phyloP scores from a whole-genome alignment of 2,329 filamentous ascomycete species.

The Cryphonectria carpinicola region DNA sequence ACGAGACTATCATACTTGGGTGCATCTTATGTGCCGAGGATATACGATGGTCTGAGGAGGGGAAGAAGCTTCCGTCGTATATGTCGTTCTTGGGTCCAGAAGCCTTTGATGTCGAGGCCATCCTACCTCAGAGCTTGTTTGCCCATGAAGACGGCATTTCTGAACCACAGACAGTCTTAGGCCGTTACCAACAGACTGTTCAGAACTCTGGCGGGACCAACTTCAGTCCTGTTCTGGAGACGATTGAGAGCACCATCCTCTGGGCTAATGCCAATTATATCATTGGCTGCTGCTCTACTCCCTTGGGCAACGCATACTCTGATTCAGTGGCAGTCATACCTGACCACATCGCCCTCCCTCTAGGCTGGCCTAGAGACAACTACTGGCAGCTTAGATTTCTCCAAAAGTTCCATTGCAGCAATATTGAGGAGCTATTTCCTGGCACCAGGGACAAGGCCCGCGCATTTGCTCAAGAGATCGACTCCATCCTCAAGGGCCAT shows the following conservation, averaged over 20 bases:
- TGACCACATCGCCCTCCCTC: slow-evolving; percentile 32
- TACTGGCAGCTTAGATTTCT: slow-evolving; percentile 32
- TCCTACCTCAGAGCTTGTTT: slow-evolving; percentile 5
- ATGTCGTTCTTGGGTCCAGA: background rate
- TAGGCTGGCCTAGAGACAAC: slow-evolving; percentile 33
- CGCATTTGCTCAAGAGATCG: slow-evolving; percentile 1
- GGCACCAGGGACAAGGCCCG: background rate
- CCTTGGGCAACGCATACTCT: slow-evolving; percentile 3
- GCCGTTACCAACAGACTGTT: slow-evolving; percentile 2
- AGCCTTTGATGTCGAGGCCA: background rate
- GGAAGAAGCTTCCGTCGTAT: background rate
- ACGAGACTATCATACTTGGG: slow-evolving; percentile 13
- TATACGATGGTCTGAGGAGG: background rate
- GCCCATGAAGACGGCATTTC: background rate
- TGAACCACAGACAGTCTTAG: background rate
- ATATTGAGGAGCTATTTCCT: slow-evolving; percentile 10
- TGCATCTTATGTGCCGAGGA: slow-evolving; percentile 10
- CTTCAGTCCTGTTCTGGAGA: background rate
- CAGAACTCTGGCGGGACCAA: background rate
- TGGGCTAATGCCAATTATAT: slow-evolving; percentile 32
- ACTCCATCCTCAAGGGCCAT: slow-evolving; percentile 20
- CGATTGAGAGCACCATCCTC: slow-evolving; percentile 27
- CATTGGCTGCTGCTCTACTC: slow-evolving; percentile 28
- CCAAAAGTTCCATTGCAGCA: slow-evolving; percentile 3
- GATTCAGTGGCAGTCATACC: slow-evolving; percentile 24